Base-by-base conservation (phyloP, 2,329 filamentous ascomycete genomes). In the Emmonsiellopsis sp. region DNA sequence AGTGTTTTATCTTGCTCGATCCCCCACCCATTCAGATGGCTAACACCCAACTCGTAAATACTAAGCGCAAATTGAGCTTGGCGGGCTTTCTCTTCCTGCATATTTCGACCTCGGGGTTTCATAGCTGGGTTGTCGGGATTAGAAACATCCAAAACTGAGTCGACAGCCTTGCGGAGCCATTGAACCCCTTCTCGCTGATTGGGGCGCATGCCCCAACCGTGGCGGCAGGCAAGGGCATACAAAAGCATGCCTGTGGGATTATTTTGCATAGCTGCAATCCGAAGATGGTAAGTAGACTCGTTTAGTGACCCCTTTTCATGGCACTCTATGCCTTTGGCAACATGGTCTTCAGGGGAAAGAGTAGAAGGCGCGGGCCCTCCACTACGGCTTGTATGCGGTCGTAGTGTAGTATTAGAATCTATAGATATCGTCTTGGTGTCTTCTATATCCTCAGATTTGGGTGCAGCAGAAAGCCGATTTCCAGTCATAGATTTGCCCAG, bases 21-120 rank as follows among this genome's bases (percentile, higher is more conserved):
- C 13, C 93, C 93, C 93, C 93, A 98, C 5, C 93, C 93, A 63
- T 98, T 96, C 83, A 96, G 90, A 67, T 97, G 92, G 66, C 89
- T 95, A 30, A 96, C 90, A 3, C 93, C 93, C 26, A 98, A 78
- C 72, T 98, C 93, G 63, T 98, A 98, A 52, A 97, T 91, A 63
- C 90, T 93, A 44, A 97, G 78, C 0, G 92, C 93, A 68, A 97
- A 95, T 64, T 97, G 92, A 9, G 91, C 91, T 64, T 90, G 89
- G 58, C 90, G 85, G 5, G 88, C 86, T 70, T 91, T 93, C 61
- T 82, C 82, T 67, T 92, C 88, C 31, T 81, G 64, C 6, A 83
- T 68, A 9, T 75, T 69, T 71, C 85, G 83, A 57, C 84, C 76
- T 60, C 82, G 79, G 62, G 75, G 59, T 67, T 86, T 81, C 31